Conservation (phyloP, 345 rosid genomes). For the Linum trigynum region DNA sequence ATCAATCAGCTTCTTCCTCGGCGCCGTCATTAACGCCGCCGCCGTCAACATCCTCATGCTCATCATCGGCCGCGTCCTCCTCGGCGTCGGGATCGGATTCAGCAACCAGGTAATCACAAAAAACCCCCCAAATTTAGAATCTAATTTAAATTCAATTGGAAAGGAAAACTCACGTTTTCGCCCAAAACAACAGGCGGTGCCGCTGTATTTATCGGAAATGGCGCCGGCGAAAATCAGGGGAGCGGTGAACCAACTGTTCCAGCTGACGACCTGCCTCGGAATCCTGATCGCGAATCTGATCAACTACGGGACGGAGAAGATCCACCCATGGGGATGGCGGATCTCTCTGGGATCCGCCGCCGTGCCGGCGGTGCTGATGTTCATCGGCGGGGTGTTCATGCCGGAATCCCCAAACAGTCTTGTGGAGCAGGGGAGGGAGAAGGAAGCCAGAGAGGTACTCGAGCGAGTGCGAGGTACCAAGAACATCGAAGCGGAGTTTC, state of each 20-base stretch:
- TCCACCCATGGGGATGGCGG: conserved; percentile 33
- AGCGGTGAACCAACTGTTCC: conserved; percentile 36
- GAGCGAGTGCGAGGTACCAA: conserved; percentile 22
- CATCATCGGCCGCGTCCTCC: conserved; percentile 37
- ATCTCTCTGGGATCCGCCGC: conserved; percentile 25
- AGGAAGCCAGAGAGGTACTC: conserved; percentile 19
- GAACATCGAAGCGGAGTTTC: conserved; percentile 26
- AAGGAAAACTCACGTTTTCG: background rate
- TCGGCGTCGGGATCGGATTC: conserved; percentile 53
- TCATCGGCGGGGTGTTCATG: conserved; percentile 23
- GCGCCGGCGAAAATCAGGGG: conserved; percentile 49
- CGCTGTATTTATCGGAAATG: conserved; percentile 50
- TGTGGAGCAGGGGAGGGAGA: conserved; percentile 22
- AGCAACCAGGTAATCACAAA: conserved; percentile 30
- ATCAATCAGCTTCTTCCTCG: conserved; percentile 32
- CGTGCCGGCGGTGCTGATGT: conserved; percentile 31
- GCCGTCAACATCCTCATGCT: conserved; percentile 37
- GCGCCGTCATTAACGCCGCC: conserved; percentile 37
- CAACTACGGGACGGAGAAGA: conserved; percentile 31
- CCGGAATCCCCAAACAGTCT: conserved; percentile 34
- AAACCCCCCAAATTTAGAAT: too few species aligned
- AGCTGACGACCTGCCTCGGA: conserved; percentile 40
- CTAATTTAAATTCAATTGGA: background rate
- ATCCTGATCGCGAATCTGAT: conserved; percentile 37
- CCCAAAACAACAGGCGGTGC: conserved; percentile 28